Base-by-base conservation (phyloP, 2,329 filamentous ascomycete genomes). In the Berkeleyomyces rouxiae region DNA sequence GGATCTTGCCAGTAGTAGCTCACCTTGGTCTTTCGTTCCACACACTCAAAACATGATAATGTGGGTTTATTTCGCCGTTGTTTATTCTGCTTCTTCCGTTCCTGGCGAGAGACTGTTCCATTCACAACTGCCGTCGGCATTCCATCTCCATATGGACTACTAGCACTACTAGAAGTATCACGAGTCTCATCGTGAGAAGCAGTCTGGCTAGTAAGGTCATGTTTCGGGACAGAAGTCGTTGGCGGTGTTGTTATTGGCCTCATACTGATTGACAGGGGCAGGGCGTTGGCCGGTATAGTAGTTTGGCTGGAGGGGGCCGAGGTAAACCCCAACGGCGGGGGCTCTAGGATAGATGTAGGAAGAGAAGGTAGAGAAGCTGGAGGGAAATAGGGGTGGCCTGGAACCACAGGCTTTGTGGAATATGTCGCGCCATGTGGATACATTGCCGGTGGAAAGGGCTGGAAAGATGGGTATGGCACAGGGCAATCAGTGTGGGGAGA, bases 41-140 rank as follows among this genome's bases (percentile, higher is more conserved):
- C 88, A 70, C 88, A 92, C 71, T 90, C 86, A 66, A 84, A 81
- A 69, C 88, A 91, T 58, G 85, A 89, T 66, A 91, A 71, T 0
- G 87, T 91, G 3, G 88, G 88, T 72, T 92, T 92, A 74, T 92
- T 92, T 58, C 88, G 82, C 75, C 87, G 90, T 74, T 91, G 87
- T 74, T 87, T 89, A 76, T 87, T 88, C 71, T 75, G 79, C 9
- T 60, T 59, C 31, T 62, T 63, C 31, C 60, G 46, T 7, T 62
- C 47, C 7, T 65, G 60, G 3, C 53, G 23, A 11, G 60, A 46
- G 9, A 46, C 57, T 2, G 55, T 44, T 0, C 58, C 46, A 7
- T 60, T 61, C 23, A 23, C 23, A 23, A 23, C 23, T 49, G 60
- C 63, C 39, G 47, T 43, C 10, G 58, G n/a, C 10, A 39, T 37